phyloP scores from a whole-genome alignment of 345 rosid genomes.

The Clausena lansium region DNA sequence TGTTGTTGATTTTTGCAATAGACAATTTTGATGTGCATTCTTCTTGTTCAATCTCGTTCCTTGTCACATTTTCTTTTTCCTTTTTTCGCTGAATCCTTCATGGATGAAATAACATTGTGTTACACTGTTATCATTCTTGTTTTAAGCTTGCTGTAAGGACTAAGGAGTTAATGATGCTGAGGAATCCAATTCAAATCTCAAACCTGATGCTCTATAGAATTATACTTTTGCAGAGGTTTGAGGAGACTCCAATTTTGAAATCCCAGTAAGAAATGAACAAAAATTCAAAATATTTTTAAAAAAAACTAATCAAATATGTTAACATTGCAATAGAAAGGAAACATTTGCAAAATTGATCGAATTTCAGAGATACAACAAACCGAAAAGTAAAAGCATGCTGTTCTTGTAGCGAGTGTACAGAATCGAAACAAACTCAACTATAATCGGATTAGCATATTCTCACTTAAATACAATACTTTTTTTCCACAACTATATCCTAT shows the following conservation, averaged over 20 bases:
- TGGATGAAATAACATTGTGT: neutral
- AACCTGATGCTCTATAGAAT: neutral
- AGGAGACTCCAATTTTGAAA: neutral
- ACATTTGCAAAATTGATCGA: neutral
- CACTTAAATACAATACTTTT: too few species aligned
- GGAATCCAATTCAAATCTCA: neutral
- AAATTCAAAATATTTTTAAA: too few species aligned
- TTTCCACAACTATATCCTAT: neutral
- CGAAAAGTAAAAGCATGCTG: neutral
- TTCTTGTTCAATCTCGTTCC: neutral
- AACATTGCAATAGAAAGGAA: neutral
- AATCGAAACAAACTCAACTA: neutral
- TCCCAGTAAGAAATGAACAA: neutral
- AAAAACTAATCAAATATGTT: neutral
- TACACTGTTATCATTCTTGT: neutral
- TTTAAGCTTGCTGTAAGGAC: neutral
- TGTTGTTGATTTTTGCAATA: neutral
- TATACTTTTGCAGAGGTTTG: neutral
- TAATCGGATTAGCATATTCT: neutral
- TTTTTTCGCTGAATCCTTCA: neutral
- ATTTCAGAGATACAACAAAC: neutral
- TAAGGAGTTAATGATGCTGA: neutral
- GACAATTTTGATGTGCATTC: neutral
- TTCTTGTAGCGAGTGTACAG: neutral
- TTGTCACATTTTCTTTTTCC: neutral